Base-by-base conservation (phyloP, 192 early-diverging fungal genomes). In the Spizellomyces punctatus region DNA sequence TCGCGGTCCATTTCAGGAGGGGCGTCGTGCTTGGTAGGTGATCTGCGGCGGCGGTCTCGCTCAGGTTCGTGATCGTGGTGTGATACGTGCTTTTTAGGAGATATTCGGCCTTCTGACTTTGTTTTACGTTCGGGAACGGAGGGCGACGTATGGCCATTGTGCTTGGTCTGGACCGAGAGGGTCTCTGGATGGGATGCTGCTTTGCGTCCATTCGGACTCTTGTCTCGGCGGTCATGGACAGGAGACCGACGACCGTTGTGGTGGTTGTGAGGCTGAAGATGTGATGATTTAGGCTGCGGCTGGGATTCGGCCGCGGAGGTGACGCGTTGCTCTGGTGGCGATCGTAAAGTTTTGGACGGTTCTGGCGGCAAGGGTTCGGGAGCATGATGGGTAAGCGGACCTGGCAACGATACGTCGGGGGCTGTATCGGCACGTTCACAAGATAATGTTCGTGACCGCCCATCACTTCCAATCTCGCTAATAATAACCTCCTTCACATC, bases 401-500 rank as follows among this genome's bases (percentile, higher is more conserved):
- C 6, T 9, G 22, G 6, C 57, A 71, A 19, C 58, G 27, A 8
- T 71, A 57, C 44, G 69, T 62, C 27, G 8, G 14, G 22, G 9
- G 22, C 9, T 55, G 22, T 6, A 42, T 36, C 19, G 22, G 50
- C 52, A 5, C 61, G 61, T 27, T 47, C 41, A 47, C 60, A 72
- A 10, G 63, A 72, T 22, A 72, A 46, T 17, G 62, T 72, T 0
- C 45, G 61, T 16, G 14, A 36, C 3, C 50, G 58, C 12, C 63
- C 62, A n/a, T 64, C 62, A 16, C 62, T 64, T 16, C 52, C 62
- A 22, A 72, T 64, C 62, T 72, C 71, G 21, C 60, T 27, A 6
- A 72, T 63, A 12, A 36, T 64, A 5, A 43, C 60, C 47, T 72
- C 71, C 27, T 49, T 64, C 0, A 45, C 22, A 6, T 14, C 6